These are phyloP conservation scores for Neonectria neomacrospora DNA, from an alignment of 2,329 filamentous ascomycete species.

Conservation along the genomic window DNA sequence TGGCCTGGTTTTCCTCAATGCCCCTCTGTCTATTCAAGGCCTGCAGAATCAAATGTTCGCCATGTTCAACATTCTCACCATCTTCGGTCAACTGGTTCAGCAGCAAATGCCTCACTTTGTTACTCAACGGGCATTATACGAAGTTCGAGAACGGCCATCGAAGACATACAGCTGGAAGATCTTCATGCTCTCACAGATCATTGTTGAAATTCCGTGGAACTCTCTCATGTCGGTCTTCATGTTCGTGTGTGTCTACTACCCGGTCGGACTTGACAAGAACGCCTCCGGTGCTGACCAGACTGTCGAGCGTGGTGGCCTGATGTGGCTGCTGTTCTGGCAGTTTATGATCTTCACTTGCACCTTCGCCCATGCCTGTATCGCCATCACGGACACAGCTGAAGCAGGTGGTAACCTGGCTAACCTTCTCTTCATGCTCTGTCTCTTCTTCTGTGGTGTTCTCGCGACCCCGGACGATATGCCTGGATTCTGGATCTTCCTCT, in stretches of 20 bases:
- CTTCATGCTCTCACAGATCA: constrained; percentile 84
- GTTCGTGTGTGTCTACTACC: constrained; percentile 87
- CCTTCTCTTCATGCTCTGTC: constrained; percentile 70
- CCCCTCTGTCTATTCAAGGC: constrained; percentile 77
- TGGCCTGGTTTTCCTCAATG: constrained; percentile 81
- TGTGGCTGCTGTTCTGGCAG: constrained; percentile 72
- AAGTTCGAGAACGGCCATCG: constrained; percentile 84
- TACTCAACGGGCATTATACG: constrained; percentile 82
- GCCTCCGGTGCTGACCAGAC: constrained; percentile 52
- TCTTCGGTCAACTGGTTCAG: constrained; percentile 83
- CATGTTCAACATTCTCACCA: constrained; percentile 84
- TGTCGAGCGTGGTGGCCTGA: constrained; percentile 69
- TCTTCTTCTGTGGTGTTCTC: constrained; percentile 75
- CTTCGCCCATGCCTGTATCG: constrained; percentile 73
- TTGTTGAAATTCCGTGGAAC: constrained; percentile 89
- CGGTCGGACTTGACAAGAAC: constrained; percentile 79
- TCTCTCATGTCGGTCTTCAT: constrained; percentile 78
- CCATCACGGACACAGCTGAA: constrained; percentile 72
- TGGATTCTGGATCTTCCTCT: constrained; percentile 80
- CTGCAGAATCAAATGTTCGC: constrained; percentile 90
- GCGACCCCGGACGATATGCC: constrained; percentile 68
- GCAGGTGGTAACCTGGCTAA: constrained; percentile 75
- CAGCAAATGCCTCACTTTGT: constrained; percentile 89
- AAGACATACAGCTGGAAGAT: constrained; percentile 88
- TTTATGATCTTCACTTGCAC: constrained; percentile 77